A percentile compares a stretch with the other conserved stretches of the same genome.
phyloP scores from a whole-genome alignment of 1,139 yeast genomes.

The Eremothecium coryli region DNA sequence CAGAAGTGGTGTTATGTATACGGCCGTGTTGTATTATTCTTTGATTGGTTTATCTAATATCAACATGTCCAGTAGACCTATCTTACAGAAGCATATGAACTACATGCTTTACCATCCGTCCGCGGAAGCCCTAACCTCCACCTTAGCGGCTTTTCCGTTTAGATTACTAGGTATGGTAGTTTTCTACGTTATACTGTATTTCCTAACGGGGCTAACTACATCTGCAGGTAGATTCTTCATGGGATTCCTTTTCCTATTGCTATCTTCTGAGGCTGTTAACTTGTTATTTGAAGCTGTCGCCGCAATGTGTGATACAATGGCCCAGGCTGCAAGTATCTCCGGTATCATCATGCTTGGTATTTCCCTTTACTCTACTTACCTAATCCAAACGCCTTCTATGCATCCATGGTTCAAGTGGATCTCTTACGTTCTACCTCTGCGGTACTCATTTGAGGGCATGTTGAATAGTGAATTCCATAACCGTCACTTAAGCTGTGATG shows the following conservation, averaged over 20 bases:
- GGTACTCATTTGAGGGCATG: slow-evolving; percentile 50
- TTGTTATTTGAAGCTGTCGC: slow-evolving; percentile 44
- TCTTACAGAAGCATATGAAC: slow-evolving; percentile 46
- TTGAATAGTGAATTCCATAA: slow-evolving; percentile 49
- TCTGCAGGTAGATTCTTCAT: slow-evolving; percentile 49
- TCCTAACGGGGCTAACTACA: slow-evolving; percentile 41
- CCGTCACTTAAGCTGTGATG: slow-evolving; percentile 43
- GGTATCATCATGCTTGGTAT: slow-evolving; percentile 42
- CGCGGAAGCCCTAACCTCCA: slow-evolving; percentile 46
- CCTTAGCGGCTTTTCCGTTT: slow-evolving; percentile 41
- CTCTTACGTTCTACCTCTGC: slow-evolving; percentile 46
- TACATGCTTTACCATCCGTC: slow-evolving; percentile 51
- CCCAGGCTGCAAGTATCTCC: slow-evolving; percentile 46
- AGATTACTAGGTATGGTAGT: slow-evolving; percentile 37
- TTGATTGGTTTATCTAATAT: slow-evolving; percentile 50
- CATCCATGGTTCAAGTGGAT: slow-evolving; percentile 62
- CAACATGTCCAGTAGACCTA: slow-evolving; percentile 43
- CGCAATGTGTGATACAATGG: slow-evolving; percentile 37
- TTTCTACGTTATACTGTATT: slow-evolving; percentile 42
- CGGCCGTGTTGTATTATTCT: slow-evolving; percentile 44
- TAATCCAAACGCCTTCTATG: slow-evolving; percentile 50
- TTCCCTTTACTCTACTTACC: slow-evolving; percentile 46
- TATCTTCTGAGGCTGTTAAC: slow-evolving; percentile 37
- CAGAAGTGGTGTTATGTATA: slow-evolving; percentile 50
- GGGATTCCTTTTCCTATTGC: slow-evolving; percentile 38